Evolutionary conservation across 2,329 filamentous ascomycete species (phyloP).

Genomic region (Fusarium virguliforme): DNA sequence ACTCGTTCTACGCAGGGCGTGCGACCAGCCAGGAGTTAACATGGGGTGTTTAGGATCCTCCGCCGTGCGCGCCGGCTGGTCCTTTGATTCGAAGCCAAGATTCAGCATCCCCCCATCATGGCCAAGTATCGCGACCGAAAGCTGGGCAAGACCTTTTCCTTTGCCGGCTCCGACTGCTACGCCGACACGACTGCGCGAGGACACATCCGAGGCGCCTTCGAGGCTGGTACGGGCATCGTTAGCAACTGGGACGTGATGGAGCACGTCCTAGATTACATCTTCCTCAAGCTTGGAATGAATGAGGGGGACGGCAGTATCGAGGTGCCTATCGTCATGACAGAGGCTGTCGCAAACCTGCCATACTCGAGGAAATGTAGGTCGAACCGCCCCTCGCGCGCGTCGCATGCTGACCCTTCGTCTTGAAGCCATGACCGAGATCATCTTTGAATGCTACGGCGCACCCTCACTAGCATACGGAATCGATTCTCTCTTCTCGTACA

Average conservation of each 20-base stretch:
- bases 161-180: conserved; percentile 93
- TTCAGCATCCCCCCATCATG: conserved; percentile 91
- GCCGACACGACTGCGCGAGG: conserved; percentile 93
- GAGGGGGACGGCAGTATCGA: conserved; percentile 82
- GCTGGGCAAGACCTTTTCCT: conserved; percentile 90
- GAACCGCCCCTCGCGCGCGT: background rate
- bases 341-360: conserved; percentile 90
- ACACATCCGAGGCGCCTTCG: conserved; percentile 92
- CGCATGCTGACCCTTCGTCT: conserved; percentile 40
- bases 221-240: conserved; percentile 90
- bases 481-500: conserved; percentile 96
- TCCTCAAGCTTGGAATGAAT: conserved; percentile 93
- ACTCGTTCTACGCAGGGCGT: conserved; percentile 20
- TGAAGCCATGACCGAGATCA: conserved; percentile 93
- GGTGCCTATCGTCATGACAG: conserved; percentile 93
- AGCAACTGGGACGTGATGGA: conserved; percentile 99
- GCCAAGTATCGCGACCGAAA: conserved; percentile 97
- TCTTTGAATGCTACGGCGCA: conserved; percentile 95
- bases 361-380: conserved; percentile 88
- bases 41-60: conserved; percentile 79
- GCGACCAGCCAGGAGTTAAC: conserved; percentile 42
- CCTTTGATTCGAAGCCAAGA: conserved; percentile 87
- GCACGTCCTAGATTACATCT: conserved; percentile 92
- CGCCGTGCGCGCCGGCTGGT: conserved; percentile 93
- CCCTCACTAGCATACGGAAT: conserved; percentile 94